phyloP scores from a whole-genome alignment of 1,284 basidiomycete genomes.

The Anthracocystis panici-leucophaei region DNA sequence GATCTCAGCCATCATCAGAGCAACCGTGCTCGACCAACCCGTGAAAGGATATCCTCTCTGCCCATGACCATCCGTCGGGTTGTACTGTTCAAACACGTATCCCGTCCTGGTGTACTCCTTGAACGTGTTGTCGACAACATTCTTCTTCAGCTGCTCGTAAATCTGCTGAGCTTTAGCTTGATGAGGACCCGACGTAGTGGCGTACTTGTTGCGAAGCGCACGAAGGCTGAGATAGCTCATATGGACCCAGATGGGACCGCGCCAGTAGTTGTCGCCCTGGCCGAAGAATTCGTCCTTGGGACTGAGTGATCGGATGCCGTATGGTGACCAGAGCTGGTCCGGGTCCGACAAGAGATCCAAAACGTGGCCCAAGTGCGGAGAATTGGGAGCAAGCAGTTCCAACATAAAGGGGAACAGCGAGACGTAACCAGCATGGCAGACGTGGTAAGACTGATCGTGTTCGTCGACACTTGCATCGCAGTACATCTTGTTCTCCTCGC shows the following conservation, averaged over 20 bases:
- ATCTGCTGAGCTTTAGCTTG: constrained; percentile 80
- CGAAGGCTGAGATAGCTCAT: constrained; percentile 91
- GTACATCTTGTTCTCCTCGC: constrained; percentile 86
- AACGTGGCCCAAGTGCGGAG: constrained; percentile 81
- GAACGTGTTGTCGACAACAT: constrained; percentile 86
- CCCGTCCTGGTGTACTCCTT: constrained; percentile 92
- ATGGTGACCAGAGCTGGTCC: constrained; percentile 87
- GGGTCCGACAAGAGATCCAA: constrained; percentile 84
- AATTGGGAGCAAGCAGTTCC: constrained; percentile 76
- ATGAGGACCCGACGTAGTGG: constrained; percentile 81
- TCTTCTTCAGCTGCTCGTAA: constrained; percentile 82
- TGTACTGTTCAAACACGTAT: constrained; percentile 96
- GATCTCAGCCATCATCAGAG: constrained; percentile 67
- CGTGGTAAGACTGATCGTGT: constrained; percentile 87
- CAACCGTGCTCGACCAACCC: constrained; percentile 65
- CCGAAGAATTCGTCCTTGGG: constrained; percentile 87
- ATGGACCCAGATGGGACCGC: constrained; percentile 93
- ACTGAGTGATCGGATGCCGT: constrained; percentile 87
- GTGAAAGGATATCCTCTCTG: constrained; percentile 76
- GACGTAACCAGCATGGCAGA: constrained; percentile 91
- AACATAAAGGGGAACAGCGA: constrained; percentile 92
- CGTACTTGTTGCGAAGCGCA: constrained; percentile 84
- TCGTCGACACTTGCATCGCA: constrained; percentile 87
- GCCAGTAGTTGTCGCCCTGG: constrained; percentile 94
- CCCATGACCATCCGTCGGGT: constrained; percentile 83